Base-by-base conservation (phyloP, 2,329 filamentous ascomycete genomes). In the Sporothrix variecibatus region DNA sequence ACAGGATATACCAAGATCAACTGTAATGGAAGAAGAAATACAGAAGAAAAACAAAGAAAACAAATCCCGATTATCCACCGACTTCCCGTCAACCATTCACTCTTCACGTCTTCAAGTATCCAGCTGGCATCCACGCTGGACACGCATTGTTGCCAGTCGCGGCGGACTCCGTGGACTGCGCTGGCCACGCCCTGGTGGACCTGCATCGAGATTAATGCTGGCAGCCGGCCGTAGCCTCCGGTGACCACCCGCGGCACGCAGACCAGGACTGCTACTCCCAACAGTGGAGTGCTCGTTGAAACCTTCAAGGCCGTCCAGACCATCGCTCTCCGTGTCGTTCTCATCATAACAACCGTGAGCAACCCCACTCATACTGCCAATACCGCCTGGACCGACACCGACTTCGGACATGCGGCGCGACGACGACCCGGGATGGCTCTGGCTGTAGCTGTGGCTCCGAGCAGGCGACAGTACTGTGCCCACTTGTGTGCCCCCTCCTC, bases 91-190 rank as follows among this genome's bases (percentile, higher is more conserved):
- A n/a, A 11, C 6, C 34, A 53, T 51, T 4, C 5, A 8, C 60
- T 7, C 60, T 46, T 28, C 62, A 15, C 20, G 5, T 1, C 9
- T 9, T 72, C 15, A 72, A 1, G 51, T 53, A 34, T 78, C 77
- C 26, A 77, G 53, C 49, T 77, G 51, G 0, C 77, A 74, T 7
- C 77, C 77, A 26, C 74, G 75, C 56, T 77, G 77, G 8, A 78
- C 75, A 20, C 77, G 73, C 56, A 78, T 46, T 3, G 72, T 76
- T 6, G 73, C 73, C 5, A 73, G 8, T 20, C 62, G 56, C 26
- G 75, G 64, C 38, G 73, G 40, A n/a, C 40, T 58, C 1, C 69
- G 69, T 4, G 73, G 17, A 46, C 46, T 56, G 8, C 43, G 62
- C 62, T 65, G 62, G 20, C 62, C 62, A 15, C 43, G 43, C 15